Conservation (phyloP, 2,329 filamentous ascomycete species). For the Rutstroemia sydowiana region DNA sequence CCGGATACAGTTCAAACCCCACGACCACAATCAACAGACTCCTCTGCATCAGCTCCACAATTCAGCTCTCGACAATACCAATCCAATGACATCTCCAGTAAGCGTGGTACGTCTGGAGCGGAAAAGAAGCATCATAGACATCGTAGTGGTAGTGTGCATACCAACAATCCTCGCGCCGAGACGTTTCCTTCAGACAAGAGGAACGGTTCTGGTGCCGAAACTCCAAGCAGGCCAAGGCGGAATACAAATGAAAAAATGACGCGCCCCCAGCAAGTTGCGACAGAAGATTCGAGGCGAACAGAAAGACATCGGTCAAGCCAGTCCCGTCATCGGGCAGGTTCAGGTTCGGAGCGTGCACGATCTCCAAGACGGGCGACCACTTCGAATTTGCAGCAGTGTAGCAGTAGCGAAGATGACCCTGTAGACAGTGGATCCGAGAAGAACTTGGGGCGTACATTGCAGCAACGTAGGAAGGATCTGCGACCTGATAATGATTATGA, state of each 20-base stretch:
- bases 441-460: slow-evolving; percentile 10
- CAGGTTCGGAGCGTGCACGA: slow-evolving; percentile 10
- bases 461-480: slow-evolving; percentile 9
- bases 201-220: slow-evolving; percentile 16
- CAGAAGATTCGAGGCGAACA: slow-evolving; percentile 17
- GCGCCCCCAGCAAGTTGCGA: slow-evolving; percentile 20
- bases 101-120: slow-evolving; percentile 20
- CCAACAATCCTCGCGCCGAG: slow-evolving; percentile 13
- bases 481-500: slow-evolving; percentile 18
- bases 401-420: slow-evolving; percentile 26
- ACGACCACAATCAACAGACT: slow-evolving; percentile 14
- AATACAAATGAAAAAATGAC: slow-evolving; percentile 21
- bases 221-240: slow-evolving; percentile 13
- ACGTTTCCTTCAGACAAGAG: slow-evolving; percentile 20
- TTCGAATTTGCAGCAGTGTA: slow-evolving; percentile 18
- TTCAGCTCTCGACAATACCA: slow-evolving; percentile 31
- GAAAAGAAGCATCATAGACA: slow-evolving; percentile 28
- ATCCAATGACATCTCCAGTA: slow-evolving; percentile 29
- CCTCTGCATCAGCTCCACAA: slow-evolving; percentile 21
- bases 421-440: slow-evolving; percentile 25
- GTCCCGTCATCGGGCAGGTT: slow-evolving; percentile 14
- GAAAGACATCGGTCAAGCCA: slow-evolving; percentile 18
- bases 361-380: slow-evolving; percentile 20
- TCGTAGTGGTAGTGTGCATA: slow-evolving; percentile 15
- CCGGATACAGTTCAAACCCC: slow-evolving; percentile 35